Evolutionary conservation across 2,329 filamentous ascomycete species (phyloP), one percentile per base, ranked within the genome.

Genomic region (Arthroderma uncinatum): DNA sequence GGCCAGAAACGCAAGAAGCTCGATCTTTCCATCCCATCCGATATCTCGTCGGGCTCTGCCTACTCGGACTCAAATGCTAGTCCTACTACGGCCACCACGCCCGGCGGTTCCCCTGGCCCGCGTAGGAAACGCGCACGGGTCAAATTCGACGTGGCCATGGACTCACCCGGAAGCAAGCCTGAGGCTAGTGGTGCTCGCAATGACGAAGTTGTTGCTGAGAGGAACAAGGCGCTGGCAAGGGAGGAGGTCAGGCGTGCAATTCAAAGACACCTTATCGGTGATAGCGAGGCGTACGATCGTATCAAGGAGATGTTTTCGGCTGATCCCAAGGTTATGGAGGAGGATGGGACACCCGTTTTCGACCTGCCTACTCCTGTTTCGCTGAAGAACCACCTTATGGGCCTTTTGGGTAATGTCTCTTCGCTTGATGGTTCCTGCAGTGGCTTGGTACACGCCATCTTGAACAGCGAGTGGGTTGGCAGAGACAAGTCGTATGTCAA

Each of bases 221-320:
- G 82, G 70, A 78, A 76, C 58, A 69, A 75, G 57, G 78, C 80
- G 50, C 73, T 84, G 52, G 76, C 84, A 55, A 78, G 78, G 55
- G 81, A 84, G 66, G 81, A 84, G 66, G 80, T 85, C 21, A 76
- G 79, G 61, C 73, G 79, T 59, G 81, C 79, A 57, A 74, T 82
- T 47, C 76, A 80, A 64, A 74, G 75, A 64, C 79, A 79, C 65
- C 64, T 73, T 55, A 67, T 70, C 21, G 75, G 76, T 58, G 79
- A 84, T 62, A 79, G 78, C 64, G 73, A 76, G 53, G 75, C 71
- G 57, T 84, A 84, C 64, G 78, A 82, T 62, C 74, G 75, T 60
- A 69, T 85, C 59, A 78, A 78, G 63, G 72, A 75, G 60, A 68
- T 82, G 40, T 80, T 82, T 64, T 68, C 69, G 12, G 70, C 71